Evolutionary conservation across 2,329 filamentous ascomycete genomes (phyloP).

Genomic region (Colletotrichum somersetense): DNA sequence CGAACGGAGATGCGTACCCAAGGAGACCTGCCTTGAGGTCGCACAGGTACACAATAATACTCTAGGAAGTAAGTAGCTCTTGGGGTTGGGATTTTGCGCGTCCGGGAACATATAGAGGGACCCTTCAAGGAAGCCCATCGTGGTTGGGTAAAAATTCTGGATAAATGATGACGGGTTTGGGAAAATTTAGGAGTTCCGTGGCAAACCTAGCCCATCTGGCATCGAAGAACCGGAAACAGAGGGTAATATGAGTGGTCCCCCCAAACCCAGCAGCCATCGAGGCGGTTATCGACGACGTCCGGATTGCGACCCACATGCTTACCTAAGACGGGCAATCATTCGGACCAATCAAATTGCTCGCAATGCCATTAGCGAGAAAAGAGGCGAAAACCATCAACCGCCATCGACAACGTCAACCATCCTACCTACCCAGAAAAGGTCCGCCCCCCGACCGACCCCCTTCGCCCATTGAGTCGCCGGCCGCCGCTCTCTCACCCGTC

Average conservation of each 20-base stretch:
- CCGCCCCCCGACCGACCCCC: slow-evolving; percentile 25
- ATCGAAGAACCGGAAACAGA: neutral
- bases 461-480: slow-evolving; percentile 27
- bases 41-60: no score
- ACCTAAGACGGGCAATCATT: slow-evolving; percentile 29
- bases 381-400: slow-evolving; percentile 38
- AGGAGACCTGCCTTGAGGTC: no score
- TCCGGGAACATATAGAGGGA: neutral
- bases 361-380: slow-evolving; percentile 37
- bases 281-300: neutral
- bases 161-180: neutral
- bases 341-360: slow-evolving; percentile 31
- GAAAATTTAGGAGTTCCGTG: neutral
- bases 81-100: neutral
- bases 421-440: slow-evolving; percentile 16
- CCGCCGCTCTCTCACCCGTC: slow-evolving; percentile 14
- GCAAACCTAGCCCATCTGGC: neutral
- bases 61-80: neutral
- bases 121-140: no score
- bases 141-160: no score
- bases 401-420: slow-evolving; percentile 37
- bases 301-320: slow-evolving; percentile 21
- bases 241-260: neutral
- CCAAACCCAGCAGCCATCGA: no score
- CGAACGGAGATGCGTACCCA: no score